Conservation (phyloP, 805 yeast species). For the Zygoascus flipseniorum region DNA sequence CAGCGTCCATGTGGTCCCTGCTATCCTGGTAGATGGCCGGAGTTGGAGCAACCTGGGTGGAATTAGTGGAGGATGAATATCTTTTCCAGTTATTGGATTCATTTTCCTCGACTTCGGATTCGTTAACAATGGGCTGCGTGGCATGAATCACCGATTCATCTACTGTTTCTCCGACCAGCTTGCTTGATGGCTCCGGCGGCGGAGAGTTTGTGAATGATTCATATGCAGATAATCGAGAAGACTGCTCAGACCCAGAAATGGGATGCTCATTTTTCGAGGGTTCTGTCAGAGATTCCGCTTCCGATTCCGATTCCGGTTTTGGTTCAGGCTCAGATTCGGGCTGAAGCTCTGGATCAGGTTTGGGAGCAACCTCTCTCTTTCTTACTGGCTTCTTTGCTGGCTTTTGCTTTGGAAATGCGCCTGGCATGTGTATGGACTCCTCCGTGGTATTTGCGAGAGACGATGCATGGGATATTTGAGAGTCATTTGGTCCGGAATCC, state of each 20-base stretch:
- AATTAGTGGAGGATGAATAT: not conserved
- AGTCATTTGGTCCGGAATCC: not conserved
- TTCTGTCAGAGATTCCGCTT: not conserved
- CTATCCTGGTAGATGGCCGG: not conserved
- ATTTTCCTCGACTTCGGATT: slow-evolving; percentile 1
- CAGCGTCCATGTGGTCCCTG: not conserved
- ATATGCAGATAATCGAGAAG: not conserved
- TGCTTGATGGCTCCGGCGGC: not conserved
- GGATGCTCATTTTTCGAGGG: not conserved
- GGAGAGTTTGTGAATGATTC: not conserved
- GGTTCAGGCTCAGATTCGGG: not conserved
- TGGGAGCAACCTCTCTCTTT: not conserved
- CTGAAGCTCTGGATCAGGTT: not conserved
- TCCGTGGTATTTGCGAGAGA: not conserved
- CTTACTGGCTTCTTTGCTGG: not conserved
- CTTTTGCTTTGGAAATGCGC: slow-evolving; percentile 6
- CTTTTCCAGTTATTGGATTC: slow-evolving; percentile 2
- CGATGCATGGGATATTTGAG: not conserved
- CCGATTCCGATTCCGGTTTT: not conserved
- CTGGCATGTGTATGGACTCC: slow-evolving; percentile 4
- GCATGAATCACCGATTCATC: not conserved
- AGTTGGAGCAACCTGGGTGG: not conserved
- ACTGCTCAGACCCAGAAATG: not conserved
- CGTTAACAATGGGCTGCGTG: not conserved
- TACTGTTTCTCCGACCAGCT: not conserved